These are phyloP conservation scores for Xylaria longipes DNA, from an alignment of 495 filamentous ascomycete genomes.

Conservation along the genomic window DNA sequence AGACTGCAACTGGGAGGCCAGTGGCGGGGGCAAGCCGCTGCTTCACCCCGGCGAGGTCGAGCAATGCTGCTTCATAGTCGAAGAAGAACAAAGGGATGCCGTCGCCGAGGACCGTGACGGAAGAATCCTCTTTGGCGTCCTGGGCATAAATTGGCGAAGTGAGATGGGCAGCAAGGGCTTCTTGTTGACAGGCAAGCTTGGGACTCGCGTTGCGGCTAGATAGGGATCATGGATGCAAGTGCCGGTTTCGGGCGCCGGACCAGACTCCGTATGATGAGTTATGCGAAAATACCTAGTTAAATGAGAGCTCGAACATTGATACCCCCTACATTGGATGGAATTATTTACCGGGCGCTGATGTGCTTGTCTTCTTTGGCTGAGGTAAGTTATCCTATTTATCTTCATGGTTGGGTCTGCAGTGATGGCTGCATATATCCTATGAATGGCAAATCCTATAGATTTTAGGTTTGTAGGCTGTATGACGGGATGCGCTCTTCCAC, in stretches of 20 bases:
- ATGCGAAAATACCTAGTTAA: background rate
- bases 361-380: background rate
- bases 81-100: slow-evolving; percentile 64
- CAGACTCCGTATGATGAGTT: background rate
- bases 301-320: slow-evolving; percentile 11
- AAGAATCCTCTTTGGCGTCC: slow-evolving; percentile 73
- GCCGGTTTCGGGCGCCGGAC: background rate
- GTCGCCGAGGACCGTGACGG: slow-evolving; percentile 57
- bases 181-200: slow-evolving; percentile 84
- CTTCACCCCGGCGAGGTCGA: slow-evolving; percentile 85
- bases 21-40: slow-evolving; percentile 59
- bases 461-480: background rate
- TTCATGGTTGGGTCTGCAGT: background rate
- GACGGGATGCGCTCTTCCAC: background rate
- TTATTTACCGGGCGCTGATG: background rate
- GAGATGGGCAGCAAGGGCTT: slow-evolving; percentile 90
- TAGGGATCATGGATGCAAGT: slow-evolving; percentile 4
- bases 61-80: slow-evolving; percentile 88
- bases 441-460: too few species aligned
- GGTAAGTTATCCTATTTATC: background rate
- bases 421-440: too few species aligned
- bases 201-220: slow-evolving; percentile 47
- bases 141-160: slow-evolving; percentile 86
- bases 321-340: background rate
- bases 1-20: slow-evolving; percentile 61